phyloP scores from a whole-genome alignment of 2,329 filamentous ascomycete species.

The Aspergillus calidoustus region DNA sequence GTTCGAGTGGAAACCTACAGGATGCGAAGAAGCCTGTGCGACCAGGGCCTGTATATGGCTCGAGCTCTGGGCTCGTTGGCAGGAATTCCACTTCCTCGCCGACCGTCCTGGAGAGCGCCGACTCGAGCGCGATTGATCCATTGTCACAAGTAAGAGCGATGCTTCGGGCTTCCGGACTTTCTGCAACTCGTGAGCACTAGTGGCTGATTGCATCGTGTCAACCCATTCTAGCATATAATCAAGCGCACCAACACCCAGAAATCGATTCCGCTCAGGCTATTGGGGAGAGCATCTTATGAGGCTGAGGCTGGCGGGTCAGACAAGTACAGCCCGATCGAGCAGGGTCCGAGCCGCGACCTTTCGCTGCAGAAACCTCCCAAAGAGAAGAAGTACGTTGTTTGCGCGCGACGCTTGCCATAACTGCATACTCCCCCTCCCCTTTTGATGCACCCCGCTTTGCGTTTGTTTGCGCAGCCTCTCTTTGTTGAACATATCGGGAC shows the following conservation, averaged over 20 bases:
- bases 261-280: constrained; percentile 54
- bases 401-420: not conserved
- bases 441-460: constrained; percentile 13
- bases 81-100: constrained; percentile 33
- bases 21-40: constrained; percentile 33
- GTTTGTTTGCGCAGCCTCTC: constrained; percentile 3
- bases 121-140: constrained; percentile 63
- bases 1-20: constrained; percentile 34
- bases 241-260: constrained; percentile 69
- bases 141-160: constrained; percentile 62
- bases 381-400: constrained; percentile 67
- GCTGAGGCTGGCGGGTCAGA: constrained; percentile 46
- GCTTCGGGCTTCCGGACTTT: not conserved
- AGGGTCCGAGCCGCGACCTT: constrained; percentile 37
- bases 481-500: not conserved
- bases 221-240: constrained; percentile 61
- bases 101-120: constrained; percentile 34
- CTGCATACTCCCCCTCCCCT: not conserved
- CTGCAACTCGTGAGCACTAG: constrained; percentile 8
- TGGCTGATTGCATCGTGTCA: constrained; percentile 16
- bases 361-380: constrained; percentile 47
- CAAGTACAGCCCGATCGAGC: constrained; percentile 34
- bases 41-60: constrained; percentile 23
- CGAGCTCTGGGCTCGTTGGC: constrained; percentile 22
- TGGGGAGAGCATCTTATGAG: constrained; percentile 47